Base-by-base conservation (phyloP, 176 grass and related monocot genomes). In the Miscanthus lutarioriparius region DNA sequence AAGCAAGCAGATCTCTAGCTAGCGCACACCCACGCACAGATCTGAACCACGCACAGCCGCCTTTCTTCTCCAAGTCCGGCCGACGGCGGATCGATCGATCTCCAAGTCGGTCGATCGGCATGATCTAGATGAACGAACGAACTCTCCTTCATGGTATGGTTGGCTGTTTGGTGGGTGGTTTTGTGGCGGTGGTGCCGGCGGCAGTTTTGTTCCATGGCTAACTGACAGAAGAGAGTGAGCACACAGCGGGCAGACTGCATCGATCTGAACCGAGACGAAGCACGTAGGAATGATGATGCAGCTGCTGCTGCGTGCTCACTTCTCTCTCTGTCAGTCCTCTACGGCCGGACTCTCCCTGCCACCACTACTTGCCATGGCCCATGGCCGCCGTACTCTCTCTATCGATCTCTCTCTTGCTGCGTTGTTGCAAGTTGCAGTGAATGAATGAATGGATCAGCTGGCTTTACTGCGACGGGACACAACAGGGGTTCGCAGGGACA, bases 141-240 rank as follows among this genome's bases (percentile, higher is more conserved):
- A 12, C 5, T 49, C 20, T 7, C 8, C 54, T 20, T 20, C 2
- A 20, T 30, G 23, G 43, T 36, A 35, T 14, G 44, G 17, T 66
- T 88, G 56, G 32, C 23, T 25, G 36, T 58, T 53, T 45, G 13
- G 53, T 35, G 27, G 10, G 28, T 72, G 84, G 13, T 66, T 72
- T 72, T 2, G 25, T 16, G 63, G 27, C 14, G 62, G 62, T 56
- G 48, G 51, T 56, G 48, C 39, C 11, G 76, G 37, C 11, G 27
- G 26, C 5, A 59, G 10, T 4, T 19, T 49, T 13, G 47, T 51
- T 53, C 16, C 84, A 78, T 78, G 86, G 86, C 80, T 33, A 54
- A 83, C 35, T 89, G 87, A 89, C 70, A 89, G 87, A 85, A 85
- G 87, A 89, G 87, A 89, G 87, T 89, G 87, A 85, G 87, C 87